Percentiles rank a stretch among this genome's conserved stretches.
Conservation (phyloP, 2,329 filamentous ascomycete genomes). For the Lecanicillium sp. region DNA sequence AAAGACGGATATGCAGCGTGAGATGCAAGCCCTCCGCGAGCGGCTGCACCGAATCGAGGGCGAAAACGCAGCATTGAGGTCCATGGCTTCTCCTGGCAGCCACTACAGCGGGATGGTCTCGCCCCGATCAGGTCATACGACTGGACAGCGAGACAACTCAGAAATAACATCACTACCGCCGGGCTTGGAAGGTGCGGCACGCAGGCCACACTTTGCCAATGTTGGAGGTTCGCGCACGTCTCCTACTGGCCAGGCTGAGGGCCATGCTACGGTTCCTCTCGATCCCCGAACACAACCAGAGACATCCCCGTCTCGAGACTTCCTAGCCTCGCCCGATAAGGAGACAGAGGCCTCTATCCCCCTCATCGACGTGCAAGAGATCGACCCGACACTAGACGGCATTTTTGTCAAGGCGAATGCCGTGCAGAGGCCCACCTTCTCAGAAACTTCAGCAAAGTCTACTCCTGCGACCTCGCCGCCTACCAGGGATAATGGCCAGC, state of each 20-base stretch:
- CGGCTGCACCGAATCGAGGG: constrained; percentile 26
- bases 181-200: constrained; percentile 24
- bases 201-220: constrained; percentile 24
- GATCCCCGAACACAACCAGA: constrained; percentile 36
- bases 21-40: constrained; percentile 33
- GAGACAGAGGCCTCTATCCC: constrained; percentile 26
- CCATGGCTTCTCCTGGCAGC: constrained; percentile 20
- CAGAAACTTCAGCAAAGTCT: constrained; percentile 22
- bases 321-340: constrained; percentile 24
- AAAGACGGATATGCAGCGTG: constrained; percentile 29
- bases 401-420: constrained; percentile 47
- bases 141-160: constrained; percentile 1
- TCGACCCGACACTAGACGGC: constrained; percentile 52
- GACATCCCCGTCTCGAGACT: constrained; percentile 26
- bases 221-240: constrained; percentile 24
- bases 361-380: constrained; percentile 48
- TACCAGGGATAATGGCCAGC: constrained; percentile 12
- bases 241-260: constrained; percentile 25
- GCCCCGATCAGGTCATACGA: constrained; percentile 12
- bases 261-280: constrained; percentile 29
- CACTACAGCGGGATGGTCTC: constrained; percentile 21
- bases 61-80: constrained; percentile 26
- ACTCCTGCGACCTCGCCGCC: constrained; percentile 21
- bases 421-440: constrained; percentile 43
- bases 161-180: constrained; percentile 21